Base-by-base conservation (phyloP, 2,329 filamentous ascomycete species). In the Neopestalotiopsis sp. region DNA sequence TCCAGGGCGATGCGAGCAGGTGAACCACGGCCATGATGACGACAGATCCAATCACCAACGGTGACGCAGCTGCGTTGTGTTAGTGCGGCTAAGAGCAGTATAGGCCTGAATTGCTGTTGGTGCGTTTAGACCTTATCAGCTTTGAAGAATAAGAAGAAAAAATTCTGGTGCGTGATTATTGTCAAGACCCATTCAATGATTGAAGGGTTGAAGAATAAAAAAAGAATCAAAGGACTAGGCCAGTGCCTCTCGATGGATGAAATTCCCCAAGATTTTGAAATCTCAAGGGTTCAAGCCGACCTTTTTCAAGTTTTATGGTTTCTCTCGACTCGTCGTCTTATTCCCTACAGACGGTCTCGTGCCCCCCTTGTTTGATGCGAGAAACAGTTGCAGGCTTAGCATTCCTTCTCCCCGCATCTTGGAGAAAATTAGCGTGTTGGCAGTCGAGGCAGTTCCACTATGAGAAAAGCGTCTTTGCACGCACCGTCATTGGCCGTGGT, bases 1-100 rank as follows among this genome's bases (percentile, higher is more conserved):
- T 77, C 82, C 82, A 88, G n/a, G 85, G 84, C 3, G 86, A 84
- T 28, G 83, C 68, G 28, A 84, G 59, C 32, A 81, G 70, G 69
- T 81, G 77, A 57, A 78, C 57, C 70, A 83, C 72, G 7, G 79
- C 77, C 79, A 79, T 80, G 14, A 20, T 5, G 28, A 62, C 32
- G 59, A 38, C 5, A 14, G 30, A 30, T 38, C 34, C 24, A 28
- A 28, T 56, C 6, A 59, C 30, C 24, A 14, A 30, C 12, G 20
- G n/a, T 13, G 56, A 24, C 57, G n/a, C 24, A 59, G 24, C 30
- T 20, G 20, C 28, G n/a, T n/a, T 58, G 45, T 49, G 20, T 9
- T 53, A 53, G 45, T 53, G 45, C 45, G 45, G n/a, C 45, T 53
- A 53, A 53, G 7, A 24, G 9, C 7, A n/a, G 45, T n/a, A 17